Base-by-base conservation (phyloP, 2,329 filamentous ascomycete genomes). In the Chalaropsis ovoidea region DNA sequence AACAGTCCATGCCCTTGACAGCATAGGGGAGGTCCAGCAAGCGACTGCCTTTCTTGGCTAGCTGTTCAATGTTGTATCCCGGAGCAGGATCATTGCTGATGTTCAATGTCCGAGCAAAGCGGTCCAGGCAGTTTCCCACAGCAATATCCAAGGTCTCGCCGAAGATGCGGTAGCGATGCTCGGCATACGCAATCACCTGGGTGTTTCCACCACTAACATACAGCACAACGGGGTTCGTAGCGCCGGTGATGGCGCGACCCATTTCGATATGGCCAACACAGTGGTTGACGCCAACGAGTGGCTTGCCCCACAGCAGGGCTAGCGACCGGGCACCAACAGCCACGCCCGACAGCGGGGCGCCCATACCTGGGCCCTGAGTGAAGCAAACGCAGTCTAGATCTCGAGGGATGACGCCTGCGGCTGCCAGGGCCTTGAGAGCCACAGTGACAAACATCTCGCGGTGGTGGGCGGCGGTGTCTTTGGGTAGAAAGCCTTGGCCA, bases 191-290 rank as follows among this genome's bases (percentile, higher is more conserved):
- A 70, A 97, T 97, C 31, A 97, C 93, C 77, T 99, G 93, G 15
- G 93, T 96, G 79, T 99, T 99, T 67, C 94, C 94, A 68, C 94
- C 94, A 24, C 86, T 90, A 49, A 97, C 94, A 76, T 99, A 99
- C 47, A 99, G 80, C 61, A 99, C 94, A 43, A 97, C 92, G 0
- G 94, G 94, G 76, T 99, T 93, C 27, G 83, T 78, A 17, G 94
- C 91, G 67, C 90, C 89, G 3, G 94, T 97, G 73, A 99, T 96
- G 67, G 88, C 83, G 62, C 94, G 83, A 41, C 94, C 94, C 94
- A 99, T 99, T 78, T 99, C 94, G 72, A 99, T 97, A 76, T 99
- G 94, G 54, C 94, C 94, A 61, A 99, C 89, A 76, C 94, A 99
- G 77, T 99, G 94, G 77, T 99, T 99, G 31, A 99, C 94, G 27